Conservation (phyloP, 192 early-diverging fungal species). For the Pilaira anomala region DNA sequence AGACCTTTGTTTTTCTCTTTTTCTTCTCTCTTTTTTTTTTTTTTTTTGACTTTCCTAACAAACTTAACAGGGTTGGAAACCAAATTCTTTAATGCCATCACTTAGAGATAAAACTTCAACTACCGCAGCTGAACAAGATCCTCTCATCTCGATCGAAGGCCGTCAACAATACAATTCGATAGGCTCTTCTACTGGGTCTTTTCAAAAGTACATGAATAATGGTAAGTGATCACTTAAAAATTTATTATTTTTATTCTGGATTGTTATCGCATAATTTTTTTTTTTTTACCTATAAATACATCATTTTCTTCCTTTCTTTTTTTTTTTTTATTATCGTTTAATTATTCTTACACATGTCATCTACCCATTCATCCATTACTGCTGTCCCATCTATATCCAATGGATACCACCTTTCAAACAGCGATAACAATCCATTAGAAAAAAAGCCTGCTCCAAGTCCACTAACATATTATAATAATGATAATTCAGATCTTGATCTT, state of each 20-base stretch:
- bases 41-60: too few species aligned
- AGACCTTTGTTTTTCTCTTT: too few species aligned
- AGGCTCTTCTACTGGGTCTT: neutral
- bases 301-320: neutral
- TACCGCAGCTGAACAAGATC: neutral
- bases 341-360: neutral
- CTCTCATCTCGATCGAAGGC: neutral
- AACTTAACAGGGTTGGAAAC: too few species aligned
- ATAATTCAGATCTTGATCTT: neutral
- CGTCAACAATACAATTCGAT: neutral
- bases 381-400: neutral
- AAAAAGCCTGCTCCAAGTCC: neutral
- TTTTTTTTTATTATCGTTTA: neutral
- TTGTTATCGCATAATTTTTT: constrained; percentile 5
- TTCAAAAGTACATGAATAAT: neutral
- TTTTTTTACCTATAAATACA: neutral
- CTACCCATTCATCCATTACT: neutral
- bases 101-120: neutral
- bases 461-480: neutral
- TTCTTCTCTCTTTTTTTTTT: too few species aligned
- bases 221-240: neutral
- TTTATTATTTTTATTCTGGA: neutral
- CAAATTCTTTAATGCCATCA: neutral
- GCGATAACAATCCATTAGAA: neutral
- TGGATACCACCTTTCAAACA: neutral